Percentiles rank a stretch among this genome's conserved stretches.
These are phyloP conservation scores for Rhodotorula sp. DNA, from an alignment of 1,284 basidiomycete species.

Conservation along the genomic window DNA sequence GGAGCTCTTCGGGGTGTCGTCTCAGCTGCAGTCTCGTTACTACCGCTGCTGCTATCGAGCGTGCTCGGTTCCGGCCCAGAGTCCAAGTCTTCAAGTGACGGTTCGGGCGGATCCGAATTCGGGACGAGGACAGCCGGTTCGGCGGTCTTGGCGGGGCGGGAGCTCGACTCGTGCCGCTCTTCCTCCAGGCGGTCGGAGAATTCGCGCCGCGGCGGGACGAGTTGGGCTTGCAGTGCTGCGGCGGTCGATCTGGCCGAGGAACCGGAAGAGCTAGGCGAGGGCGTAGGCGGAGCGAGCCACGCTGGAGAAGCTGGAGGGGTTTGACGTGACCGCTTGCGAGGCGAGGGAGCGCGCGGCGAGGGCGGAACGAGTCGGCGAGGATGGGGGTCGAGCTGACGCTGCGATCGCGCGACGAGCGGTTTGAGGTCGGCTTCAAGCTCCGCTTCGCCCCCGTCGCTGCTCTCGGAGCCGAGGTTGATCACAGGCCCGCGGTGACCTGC, in stretches of 20 bases:
- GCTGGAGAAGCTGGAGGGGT: neutral
- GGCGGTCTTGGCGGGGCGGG: neutral
- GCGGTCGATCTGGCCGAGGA: neutral
- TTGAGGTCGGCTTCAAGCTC: neutral
- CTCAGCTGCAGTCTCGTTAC: neutral
- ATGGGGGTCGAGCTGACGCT: neutral
- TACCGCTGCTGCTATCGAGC: neutral
- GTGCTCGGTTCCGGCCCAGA: neutral
- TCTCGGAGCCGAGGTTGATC: neutral
- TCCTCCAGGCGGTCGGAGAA: neutral
- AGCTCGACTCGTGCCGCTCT: neutral
- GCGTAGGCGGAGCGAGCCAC: neutral
- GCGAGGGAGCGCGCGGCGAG: neutral
- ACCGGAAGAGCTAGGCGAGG: neutral
- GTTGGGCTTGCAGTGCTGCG: conserved; percentile 11
- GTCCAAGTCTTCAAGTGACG: conserved; percentile 2
- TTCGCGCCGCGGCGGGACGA: neutral
- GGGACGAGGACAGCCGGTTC: conserved; percentile 17
- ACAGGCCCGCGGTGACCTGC: neutral
- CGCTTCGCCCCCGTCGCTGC: neutral
- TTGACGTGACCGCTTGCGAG: neutral
- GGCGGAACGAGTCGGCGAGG: neutral
- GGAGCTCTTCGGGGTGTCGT: neutral
- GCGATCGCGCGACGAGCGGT: neutral
- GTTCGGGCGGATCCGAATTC: conserved; percentile 18